Conservation (phyloP, 2,329 filamentous ascomycete species). For the Plectosphaerella sp. region DNA sequence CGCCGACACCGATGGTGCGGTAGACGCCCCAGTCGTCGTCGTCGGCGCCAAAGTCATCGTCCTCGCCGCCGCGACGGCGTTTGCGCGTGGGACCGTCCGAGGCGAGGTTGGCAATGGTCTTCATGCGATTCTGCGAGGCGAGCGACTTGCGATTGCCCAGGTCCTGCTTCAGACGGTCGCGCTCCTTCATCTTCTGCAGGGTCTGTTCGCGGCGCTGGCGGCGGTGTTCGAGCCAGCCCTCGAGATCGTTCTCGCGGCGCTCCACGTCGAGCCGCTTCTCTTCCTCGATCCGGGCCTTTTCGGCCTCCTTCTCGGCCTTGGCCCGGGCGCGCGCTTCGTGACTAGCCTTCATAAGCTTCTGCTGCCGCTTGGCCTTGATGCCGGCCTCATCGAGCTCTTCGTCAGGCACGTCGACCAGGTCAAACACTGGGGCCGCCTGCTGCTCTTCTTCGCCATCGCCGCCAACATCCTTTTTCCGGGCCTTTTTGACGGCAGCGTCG, state of each 20-base stretch:
- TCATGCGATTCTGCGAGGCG: slow-evolving; percentile 96
- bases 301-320: slow-evolving; percentile 91
- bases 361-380: slow-evolving; percentile 87
- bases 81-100: slow-evolving; percentile 84
- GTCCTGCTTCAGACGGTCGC: slow-evolving; percentile 88
- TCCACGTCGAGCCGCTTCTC: slow-evolving; percentile 81
- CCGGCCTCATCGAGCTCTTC: slow-evolving; percentile 89
- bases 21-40: slow-evolving; percentile 99
- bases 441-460: slow-evolving; percentile 75
- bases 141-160: slow-evolving; percentile 95
- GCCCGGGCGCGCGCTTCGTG: slow-evolving; percentile 90
- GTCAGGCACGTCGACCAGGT: slow-evolving; percentile 82
- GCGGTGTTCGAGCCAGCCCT: slow-evolving; percentile 81
- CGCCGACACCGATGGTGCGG: slow-evolving; percentile 81
- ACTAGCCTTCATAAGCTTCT: slow-evolving; percentile 89
- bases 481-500: slow-evolving; percentile 83
- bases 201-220: slow-evolving; percentile 66
- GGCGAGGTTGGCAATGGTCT: slow-evolving; percentile 91
- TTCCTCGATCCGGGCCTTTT: slow-evolving; percentile 79
- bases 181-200: slow-evolving; percentile 84
- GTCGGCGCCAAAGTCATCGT: slow-evolving; percentile 94
- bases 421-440: slow-evolving; percentile 78
- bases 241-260: slow-evolving; percentile 76
- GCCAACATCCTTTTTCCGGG: slow-evolving; percentile 89
- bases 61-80: slow-evolving; percentile 79